Evolutionary conservation across 441 rosid genomes (phyloP).

Genomic region (Omphalea diandra): DNA sequence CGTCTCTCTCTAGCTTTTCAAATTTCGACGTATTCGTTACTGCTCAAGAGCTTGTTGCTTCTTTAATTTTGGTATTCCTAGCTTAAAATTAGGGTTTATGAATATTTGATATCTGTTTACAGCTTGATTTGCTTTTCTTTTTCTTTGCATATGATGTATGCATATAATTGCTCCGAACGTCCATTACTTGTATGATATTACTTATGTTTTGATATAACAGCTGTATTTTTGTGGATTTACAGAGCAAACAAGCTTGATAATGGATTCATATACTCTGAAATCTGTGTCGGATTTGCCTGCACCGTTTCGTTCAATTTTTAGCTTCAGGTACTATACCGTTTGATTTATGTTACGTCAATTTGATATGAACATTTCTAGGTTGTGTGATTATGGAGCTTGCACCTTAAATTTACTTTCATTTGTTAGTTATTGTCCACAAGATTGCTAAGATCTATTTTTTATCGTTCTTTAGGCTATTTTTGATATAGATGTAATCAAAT

Average conservation of each 20-base stretch:
- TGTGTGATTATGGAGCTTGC: constrained; percentile 11
- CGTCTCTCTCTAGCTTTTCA: not conserved
- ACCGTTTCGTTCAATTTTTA: constrained; percentile 67
- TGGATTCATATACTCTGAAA: constrained; percentile 76
- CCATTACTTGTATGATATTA: not conserved
- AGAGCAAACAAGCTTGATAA: constrained; percentile 23
- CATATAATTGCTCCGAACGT: not conserved
- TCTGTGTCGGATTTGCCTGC: constrained; percentile 76
- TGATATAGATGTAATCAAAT: no score
- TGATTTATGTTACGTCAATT: constrained; percentile 5
- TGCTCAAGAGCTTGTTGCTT: not conserved
- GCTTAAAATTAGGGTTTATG: not conserved
- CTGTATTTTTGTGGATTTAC: not conserved
- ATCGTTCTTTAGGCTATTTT: no score
- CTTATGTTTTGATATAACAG: not conserved
- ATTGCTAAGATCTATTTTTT: not conserved
- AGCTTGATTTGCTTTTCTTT: not conserved
- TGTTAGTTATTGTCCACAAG: constrained; percentile 1
- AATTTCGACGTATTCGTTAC: constrained; percentile 1
- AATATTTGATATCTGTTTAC: not conserved
- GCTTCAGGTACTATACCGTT: constrained; percentile 61
- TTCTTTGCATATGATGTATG: not conserved
- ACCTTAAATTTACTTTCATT: not conserved
- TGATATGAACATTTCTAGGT: not conserved
- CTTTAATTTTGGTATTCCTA: not conserved